Evolutionary conservation across 257 asterid genomes (phyloP).

Genomic region (Nemophila menziesii): DNA sequence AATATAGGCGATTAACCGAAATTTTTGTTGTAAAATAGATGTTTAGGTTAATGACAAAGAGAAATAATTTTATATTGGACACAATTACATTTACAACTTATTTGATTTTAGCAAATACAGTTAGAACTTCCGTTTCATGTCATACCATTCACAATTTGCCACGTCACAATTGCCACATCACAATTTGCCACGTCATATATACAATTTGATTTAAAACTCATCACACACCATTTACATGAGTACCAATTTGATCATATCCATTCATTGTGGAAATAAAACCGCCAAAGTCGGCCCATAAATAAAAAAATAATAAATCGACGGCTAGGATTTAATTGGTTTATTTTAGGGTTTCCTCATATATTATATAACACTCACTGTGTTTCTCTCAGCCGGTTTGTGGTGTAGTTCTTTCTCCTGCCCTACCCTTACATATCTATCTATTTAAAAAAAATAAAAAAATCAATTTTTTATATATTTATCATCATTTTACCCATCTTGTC

Average conservation of each 20-base stretch:
- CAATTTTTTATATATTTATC: constrained; percentile 4
- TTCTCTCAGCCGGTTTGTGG: constrained; percentile 35
- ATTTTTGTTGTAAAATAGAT: too few species aligned
- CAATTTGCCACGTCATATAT: too few species aligned
- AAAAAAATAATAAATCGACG: constrained; percentile 8
- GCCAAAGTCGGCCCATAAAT: neutral
- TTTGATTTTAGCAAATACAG: too few species aligned
- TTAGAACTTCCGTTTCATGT: too few species aligned
- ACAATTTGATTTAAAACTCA: neutral
- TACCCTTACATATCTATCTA: neutral
- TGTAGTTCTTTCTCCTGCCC: constrained; percentile 15
- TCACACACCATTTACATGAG: neutral
- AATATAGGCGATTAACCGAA: too few species aligned
- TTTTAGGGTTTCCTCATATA: constrained; percentile 30
- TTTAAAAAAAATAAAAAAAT: constrained; percentile 5
- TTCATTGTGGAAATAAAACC: too few species aligned
- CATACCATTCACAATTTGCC: too few species aligned
- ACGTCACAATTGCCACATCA: too few species aligned
- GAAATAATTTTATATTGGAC: too few species aligned
- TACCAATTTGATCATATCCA: neutral
- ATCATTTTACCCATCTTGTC: constrained; percentile 11
- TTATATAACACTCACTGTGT: constrained; percentile 20
- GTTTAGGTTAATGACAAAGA: too few species aligned
- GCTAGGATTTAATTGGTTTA: constrained; percentile 14
- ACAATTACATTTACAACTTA: too few species aligned